Percentiles rank a stretch among this genome's conserved stretches.
phyloP scores from a whole-genome alignment of 2,329 filamentous ascomycete species.

The Coleophoma eucalyptorum region DNA sequence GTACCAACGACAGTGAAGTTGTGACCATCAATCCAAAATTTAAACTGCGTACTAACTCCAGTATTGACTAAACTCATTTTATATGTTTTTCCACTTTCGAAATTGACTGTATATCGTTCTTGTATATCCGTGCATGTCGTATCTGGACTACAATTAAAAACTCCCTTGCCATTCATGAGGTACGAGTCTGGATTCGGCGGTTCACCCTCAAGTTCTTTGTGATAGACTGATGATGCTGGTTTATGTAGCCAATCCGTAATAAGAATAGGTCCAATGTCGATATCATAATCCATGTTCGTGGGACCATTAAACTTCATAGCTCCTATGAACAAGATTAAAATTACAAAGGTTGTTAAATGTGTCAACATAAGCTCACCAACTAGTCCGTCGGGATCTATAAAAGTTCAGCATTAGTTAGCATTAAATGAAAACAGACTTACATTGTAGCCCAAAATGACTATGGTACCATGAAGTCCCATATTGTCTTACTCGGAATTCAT shows the following conservation, averaged over 20 bases:
- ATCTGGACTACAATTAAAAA: conserved; percentile 2
- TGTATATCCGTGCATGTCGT: conserved; percentile 1
- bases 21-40: conserved; percentile 36
- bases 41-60: background rate
- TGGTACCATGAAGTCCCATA: background rate
- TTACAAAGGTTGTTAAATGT: background rate
- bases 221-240: background rate
- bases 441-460: background rate
- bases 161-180: conserved; percentile 5
- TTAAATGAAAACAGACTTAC: background rate
- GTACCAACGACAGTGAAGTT: conserved; percentile 61
- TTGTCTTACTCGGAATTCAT: background rate
- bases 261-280: background rate
- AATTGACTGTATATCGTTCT: background rate
- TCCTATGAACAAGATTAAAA: background rate
- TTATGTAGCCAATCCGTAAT: background rate
- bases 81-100: conserved; percentile 1
- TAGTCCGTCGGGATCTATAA: background rate
- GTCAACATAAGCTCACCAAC: background rate
- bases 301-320: background rate
- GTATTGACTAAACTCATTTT: conserved; percentile 28
- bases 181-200: conserved; percentile 1
- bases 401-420: background rate
- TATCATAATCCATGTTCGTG: background rate
- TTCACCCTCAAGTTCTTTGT: background rate